Conservation (phyloP, 441 rosid genomes). For the Melastoma candidum region DNA sequence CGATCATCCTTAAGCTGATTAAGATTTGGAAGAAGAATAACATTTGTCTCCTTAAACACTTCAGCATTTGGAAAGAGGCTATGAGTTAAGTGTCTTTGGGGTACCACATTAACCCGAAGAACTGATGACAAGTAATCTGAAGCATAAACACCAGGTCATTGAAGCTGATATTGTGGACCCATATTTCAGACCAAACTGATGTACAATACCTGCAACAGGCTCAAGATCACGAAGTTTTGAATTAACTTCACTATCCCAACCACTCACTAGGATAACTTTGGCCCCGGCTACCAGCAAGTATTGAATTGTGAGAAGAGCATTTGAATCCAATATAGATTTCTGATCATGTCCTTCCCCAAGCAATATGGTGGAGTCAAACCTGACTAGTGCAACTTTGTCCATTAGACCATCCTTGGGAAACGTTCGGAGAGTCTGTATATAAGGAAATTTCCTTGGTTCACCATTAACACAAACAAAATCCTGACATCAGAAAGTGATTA, state of each 20-base stretch:
- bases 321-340: slow-evolving; percentile 24
- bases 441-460: slow-evolving; percentile 34
- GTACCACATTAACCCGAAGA: slow-evolving; percentile 36
- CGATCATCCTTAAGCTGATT: slow-evolving; percentile 47
- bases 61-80: slow-evolving; percentile 21
- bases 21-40: slow-evolving; percentile 51
- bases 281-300: slow-evolving; percentile 43
- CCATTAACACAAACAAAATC: slow-evolving; percentile 19
- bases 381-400: slow-evolving; percentile 60
- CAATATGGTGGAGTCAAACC: slow-evolving; percentile 49
- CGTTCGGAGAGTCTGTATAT: slow-evolving; percentile 44
- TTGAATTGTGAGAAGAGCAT: slow-evolving; percentile 36
- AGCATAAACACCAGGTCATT: slow-evolving; percentile 9
- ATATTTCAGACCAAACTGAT: slow-evolving; percentile 3
- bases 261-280: slow-evolving; percentile 44
- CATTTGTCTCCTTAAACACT: slow-evolving; percentile 23
- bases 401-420: slow-evolving; percentile 45
- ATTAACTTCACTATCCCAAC: slow-evolving; percentile 32
- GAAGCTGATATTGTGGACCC: too few species aligned
- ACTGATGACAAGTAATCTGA: slow-evolving; percentile 43
- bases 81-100: slow-evolving; percentile 19
- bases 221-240: slow-evolving; percentile 25
- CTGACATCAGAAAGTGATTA: slow-evolving; percentile 17
- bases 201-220: slow-evolving; percentile 37
- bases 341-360: slow-evolving; percentile 29